These are phyloP conservation scores for Thraustochytrium sp. DNA, from an alignment of 352 stramenopile species.

Conservation along the genomic window DNA sequence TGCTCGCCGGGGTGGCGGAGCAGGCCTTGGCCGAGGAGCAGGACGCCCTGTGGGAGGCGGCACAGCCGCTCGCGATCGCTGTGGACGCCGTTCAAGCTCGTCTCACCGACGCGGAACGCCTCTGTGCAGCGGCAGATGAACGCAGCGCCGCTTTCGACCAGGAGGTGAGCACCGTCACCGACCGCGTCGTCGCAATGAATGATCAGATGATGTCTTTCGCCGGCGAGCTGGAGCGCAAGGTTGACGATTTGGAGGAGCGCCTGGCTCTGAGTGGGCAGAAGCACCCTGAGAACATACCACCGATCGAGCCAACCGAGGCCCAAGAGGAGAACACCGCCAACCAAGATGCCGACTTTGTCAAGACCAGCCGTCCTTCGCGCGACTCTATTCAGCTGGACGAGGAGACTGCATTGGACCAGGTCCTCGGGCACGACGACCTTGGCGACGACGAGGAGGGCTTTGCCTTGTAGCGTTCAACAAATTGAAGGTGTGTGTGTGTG, in stretches of 20 bases:
- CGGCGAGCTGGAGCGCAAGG: background rate
- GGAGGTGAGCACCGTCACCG: no score
- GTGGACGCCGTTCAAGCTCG: background rate
- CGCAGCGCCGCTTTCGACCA: no score
- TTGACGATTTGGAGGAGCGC: background rate
- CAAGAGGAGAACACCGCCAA: no score
- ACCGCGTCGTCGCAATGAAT: no score
- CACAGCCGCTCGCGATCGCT: background rate
- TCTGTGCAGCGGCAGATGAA: background rate
- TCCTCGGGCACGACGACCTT: background rate
- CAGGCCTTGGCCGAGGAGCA: background rate
- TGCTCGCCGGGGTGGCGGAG: slow-evolving; percentile 20
- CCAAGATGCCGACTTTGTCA: background rate
- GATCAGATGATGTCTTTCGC: no score
- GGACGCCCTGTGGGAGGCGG: background rate
- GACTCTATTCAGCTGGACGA: background rate
- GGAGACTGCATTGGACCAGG: background rate
- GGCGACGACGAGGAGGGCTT: background rate
- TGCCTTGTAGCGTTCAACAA: background rate
- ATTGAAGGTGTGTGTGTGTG: background rate
- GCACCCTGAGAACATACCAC: no score
- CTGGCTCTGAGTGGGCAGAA: no score
- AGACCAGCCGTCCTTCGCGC: background rate
- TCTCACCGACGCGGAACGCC: background rate
- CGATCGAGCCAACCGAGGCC: no score